Evolutionary conservation across 768 basidiomycete species (phyloP).

Genomic region (Leccinum truebloodii): DNA sequence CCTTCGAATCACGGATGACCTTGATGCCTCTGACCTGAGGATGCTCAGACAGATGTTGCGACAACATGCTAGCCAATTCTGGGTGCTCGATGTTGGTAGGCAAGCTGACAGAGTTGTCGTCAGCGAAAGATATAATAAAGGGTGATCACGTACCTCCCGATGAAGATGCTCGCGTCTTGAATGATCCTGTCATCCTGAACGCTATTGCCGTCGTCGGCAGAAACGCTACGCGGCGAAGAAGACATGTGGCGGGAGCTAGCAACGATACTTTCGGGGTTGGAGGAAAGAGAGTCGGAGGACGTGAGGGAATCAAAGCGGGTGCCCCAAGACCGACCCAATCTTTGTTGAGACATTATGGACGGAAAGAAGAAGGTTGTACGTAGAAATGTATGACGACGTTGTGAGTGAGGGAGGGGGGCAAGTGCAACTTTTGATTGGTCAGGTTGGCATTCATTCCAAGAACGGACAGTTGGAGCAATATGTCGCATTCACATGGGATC

Average conservation of each 20-base stretch:
- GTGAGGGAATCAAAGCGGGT: constrained; percentile 70
- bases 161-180: constrained; percentile 81
- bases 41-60: constrained; percentile 66
- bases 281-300: constrained; percentile 48
- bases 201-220: constrained; percentile 33
- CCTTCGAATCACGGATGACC: constrained; percentile 73
- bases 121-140: constrained; percentile 3
- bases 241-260: constrained; percentile 12
- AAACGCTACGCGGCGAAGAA: constrained; percentile 18
- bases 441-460: constrained; percentile 26
- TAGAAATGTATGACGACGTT: constrained; percentile 22
- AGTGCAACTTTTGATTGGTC: constrained; percentile 15
- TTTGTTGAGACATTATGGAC: constrained; percentile 47
- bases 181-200: constrained; percentile 48
- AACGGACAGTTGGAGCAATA: constrained; percentile 12
- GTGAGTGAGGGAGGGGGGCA: constrained; percentile 2
- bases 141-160: constrained; percentile 63
- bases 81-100: constrained; percentile 66
- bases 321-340: constrained; percentile 58
- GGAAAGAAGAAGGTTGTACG: constrained; percentile 5
- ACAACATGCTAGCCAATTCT: constrained; percentile 61
- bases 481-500: constrained; percentile 21
- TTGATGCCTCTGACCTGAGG: constrained; percentile 65
- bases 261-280: constrained; percentile 27
- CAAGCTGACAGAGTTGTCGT: constrained; percentile 45